These are phyloP conservation scores for Amaranthus cruentus DNA, from an alignment of 148 eudicot genomes.

Conservation along the genomic window DNA sequence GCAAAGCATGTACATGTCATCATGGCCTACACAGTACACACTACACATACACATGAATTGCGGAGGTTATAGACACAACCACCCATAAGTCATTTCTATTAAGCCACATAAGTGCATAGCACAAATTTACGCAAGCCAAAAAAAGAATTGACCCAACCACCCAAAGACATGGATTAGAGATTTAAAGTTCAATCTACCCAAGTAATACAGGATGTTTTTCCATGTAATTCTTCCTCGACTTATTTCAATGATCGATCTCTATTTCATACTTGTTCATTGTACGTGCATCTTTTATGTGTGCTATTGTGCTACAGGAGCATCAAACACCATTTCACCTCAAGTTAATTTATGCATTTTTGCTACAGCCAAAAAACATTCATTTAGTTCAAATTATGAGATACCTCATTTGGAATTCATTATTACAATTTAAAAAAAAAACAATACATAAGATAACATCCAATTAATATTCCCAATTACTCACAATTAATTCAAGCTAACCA, in stretches of 20 bases:
- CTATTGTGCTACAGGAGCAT: not conserved
- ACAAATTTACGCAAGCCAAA: not conserved
- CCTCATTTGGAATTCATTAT: not conserved
- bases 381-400: not conserved
- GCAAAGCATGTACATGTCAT: not conserved
- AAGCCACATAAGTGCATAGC: not conserved
- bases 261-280: not conserved
- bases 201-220: too few relatives aligned
- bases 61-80: not conserved
- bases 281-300: not conserved
- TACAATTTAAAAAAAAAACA: not conserved
- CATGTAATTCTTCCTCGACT: not conserved
- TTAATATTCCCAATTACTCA: not conserved
- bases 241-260: not conserved
- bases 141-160: not conserved
- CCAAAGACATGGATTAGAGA: not conserved
- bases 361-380: not conserved
- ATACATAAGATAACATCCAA: not conserved
- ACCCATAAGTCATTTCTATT: not conserved
- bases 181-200: not conserved
- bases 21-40: not conserved
- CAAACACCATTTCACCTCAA: not conserved
- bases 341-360: not conserved
- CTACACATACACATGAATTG: not conserved
- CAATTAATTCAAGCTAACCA: not conserved